These are phyloP conservation scores for Smallanthus sonchifolius DNA, from an alignment of 129 eudicot genomes.

Conservation along the genomic window DNA sequence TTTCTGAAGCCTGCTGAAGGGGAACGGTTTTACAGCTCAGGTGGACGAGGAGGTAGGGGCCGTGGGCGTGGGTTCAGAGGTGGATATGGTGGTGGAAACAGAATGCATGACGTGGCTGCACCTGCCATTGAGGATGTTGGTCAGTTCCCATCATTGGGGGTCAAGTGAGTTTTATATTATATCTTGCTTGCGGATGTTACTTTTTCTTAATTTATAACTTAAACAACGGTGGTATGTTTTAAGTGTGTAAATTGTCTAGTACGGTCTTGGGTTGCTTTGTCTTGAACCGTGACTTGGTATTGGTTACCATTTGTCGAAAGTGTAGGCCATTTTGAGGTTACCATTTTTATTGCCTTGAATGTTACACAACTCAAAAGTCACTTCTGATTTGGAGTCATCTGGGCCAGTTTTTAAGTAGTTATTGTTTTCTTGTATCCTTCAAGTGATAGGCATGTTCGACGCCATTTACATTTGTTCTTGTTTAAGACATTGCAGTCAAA, in stretches of 20 bases:
- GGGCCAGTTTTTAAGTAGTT: not conserved
- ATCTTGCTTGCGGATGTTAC: not conserved
- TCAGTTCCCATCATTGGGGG: conserved; percentile 79
- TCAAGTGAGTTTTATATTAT: conserved; percentile 36
- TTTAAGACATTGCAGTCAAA: too few species aligned
- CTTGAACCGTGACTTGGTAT: conserved; percentile 8
- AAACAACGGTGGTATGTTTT: conserved; percentile 16
- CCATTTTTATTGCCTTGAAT: conserved; percentile 24
- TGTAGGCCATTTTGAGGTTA: conserved; percentile 29
- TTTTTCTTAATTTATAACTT: conserved; percentile 8
- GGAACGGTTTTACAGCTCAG: conserved; percentile 41
- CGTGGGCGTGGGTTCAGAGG: conserved; percentile 64
- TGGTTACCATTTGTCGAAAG: not conserved
- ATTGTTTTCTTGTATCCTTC: not conserved
- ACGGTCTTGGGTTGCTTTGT: conserved; percentile 13
- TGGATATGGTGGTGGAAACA: conserved; percentile 39
- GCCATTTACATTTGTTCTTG: too few species aligned
- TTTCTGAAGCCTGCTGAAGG: conserved; percentile 78
- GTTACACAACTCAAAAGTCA: conserved; percentile 28
- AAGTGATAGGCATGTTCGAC: too few species aligned
- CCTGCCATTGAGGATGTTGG: conserved; percentile 64
- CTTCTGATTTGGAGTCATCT: conserved; percentile 36
- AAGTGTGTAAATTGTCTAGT: conserved; percentile 48
- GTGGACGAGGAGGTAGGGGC: conserved; percentile 51
- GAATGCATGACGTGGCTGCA: conserved; percentile 32